A percentile compares a stretch with the other conserved stretches of the same genome.
phyloP scores from a whole-genome alignment of 78 protist species.

The Dictyostelium brefeldianum region DNA sequence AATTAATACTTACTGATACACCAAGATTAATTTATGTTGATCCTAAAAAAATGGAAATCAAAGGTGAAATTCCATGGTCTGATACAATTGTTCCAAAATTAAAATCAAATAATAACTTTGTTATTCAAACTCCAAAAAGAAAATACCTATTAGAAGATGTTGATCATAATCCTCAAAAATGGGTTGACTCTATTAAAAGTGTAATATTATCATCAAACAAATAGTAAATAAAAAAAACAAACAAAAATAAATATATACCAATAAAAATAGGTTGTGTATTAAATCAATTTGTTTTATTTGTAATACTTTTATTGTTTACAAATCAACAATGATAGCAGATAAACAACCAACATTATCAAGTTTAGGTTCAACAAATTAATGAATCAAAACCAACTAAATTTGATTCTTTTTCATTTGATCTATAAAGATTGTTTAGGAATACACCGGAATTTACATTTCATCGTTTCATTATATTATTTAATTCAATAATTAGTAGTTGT shows the following conservation, averaged over 20 bases:
- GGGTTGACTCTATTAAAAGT: constrained; percentile 77
- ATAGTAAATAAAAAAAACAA: too few species aligned
- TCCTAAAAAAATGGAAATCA: constrained; percentile 76
- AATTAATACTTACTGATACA: constrained; percentile 81
- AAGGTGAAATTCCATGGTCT: constrained; percentile 85
- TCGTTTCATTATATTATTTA: neutral
- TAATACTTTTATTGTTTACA: too few species aligned
- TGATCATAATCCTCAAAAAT: constrained; percentile 77
- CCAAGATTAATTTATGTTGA: constrained; percentile 90
- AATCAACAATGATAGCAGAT: too few species aligned
- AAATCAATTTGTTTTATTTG: too few species aligned
- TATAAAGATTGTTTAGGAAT: constrained; percentile 2
- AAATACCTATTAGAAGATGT: constrained; percentile 79
- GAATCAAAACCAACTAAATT: neutral
- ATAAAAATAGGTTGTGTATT: too few species aligned
- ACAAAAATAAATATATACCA: too few species aligned
- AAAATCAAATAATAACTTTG: constrained; percentile 48
- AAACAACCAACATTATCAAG: too few species aligned
- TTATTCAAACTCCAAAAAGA: constrained; percentile 84
- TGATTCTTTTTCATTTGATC: neutral
- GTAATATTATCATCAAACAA: neutral
- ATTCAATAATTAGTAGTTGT: too few species aligned
- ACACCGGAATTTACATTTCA: neutral
- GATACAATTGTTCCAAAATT: constrained; percentile 41
- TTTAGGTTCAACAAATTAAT: neutral